These are phyloP conservation scores for Moesziomyces aphidis DNA, from an alignment of 1,284 basidiomycete genomes.

Conservation along the genomic window DNA sequence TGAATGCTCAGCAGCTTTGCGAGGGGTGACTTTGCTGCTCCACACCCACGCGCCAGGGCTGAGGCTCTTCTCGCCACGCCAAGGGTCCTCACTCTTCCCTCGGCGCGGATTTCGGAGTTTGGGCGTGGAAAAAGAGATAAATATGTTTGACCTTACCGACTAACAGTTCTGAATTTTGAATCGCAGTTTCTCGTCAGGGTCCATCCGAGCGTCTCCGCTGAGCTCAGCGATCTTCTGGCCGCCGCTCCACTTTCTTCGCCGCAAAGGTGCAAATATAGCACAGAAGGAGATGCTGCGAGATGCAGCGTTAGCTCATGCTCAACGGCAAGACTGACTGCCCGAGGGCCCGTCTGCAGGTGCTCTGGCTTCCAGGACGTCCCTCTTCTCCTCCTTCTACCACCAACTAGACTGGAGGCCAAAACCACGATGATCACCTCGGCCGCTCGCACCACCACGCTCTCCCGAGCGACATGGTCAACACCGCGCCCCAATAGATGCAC, in stretches of 20 bases:
- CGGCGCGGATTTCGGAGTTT: not conserved
- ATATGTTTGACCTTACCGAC: too few relatives aligned
- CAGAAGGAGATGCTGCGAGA: not conserved
- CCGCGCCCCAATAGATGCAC: not conserved
- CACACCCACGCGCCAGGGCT: too few relatives aligned
- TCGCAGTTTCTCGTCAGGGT: slow-evolving; percentile 7
- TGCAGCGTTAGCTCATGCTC: slow-evolving; percentile 1
- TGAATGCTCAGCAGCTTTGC: too few relatives aligned
- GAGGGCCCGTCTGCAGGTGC: too few relatives aligned
- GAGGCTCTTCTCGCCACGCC: too few relatives aligned
- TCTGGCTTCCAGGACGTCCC: too few relatives aligned
- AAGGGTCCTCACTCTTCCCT: too few relatives aligned
- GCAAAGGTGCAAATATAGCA: not conserved
- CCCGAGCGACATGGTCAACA: slow-evolving; percentile 3
- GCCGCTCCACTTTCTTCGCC: slow-evolving; percentile 28
- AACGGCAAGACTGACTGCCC: not conserved
- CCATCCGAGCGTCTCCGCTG: slow-evolving; percentile 24
- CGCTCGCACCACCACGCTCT: slow-evolving; percentile 15
- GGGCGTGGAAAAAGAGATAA: too few relatives aligned
- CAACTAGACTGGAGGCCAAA: not conserved
- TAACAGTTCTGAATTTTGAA: too few relatives aligned
- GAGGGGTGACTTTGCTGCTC: too few relatives aligned
- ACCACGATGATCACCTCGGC: slow-evolving; percentile 29
- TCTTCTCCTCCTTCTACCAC: not conserved
- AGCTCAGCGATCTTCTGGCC: slow-evolving; percentile 21